phyloP scores from a whole-genome alignment of 148 eudicot species.

The Beta vulgaris region DNA sequence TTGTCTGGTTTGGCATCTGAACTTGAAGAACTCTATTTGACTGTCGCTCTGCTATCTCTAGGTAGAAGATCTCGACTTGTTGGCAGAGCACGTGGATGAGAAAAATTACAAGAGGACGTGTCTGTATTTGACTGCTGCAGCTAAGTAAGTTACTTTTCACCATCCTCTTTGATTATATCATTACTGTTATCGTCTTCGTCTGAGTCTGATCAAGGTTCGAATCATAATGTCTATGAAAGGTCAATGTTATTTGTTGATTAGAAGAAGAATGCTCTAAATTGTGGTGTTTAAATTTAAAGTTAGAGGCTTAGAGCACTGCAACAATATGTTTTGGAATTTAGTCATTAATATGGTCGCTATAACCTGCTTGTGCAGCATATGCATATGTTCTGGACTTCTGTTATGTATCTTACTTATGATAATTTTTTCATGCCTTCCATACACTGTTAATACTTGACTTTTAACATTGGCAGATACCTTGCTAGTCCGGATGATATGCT shows the following conservation, averaged over 20 bases:
- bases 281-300: not conserved
- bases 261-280: not conserved
- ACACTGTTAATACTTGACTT: not conserved
- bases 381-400: not conserved
- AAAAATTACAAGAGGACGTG: conserved; percentile 77
- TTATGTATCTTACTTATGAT: not conserved
- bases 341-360: not conserved
- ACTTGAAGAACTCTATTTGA: not conserved
- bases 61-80: conserved; percentile 86
- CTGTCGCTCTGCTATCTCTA: conserved; percentile 21
- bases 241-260: not conserved
- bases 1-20: conserved; percentile 10
- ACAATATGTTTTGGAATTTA: too few relatives aligned
- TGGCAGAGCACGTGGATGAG: conserved; percentile 64
- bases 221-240: not conserved
- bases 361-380: not conserved
- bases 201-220: not conserved
- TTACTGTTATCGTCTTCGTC: not conserved
- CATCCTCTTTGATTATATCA: conserved; percentile 2
- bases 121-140: conserved; percentile 72
- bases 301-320: not conserved
- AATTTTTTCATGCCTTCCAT: not conserved
- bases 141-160: conserved; percentile 51
- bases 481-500: conserved; percentile 83
- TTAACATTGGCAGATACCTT: conserved; percentile 57